A percentile compares a stretch with the other conserved stretches of the same genome.
phyloP scores from a whole-genome alignment of 75 land plant species.

The Pinus albicaulis region DNA sequence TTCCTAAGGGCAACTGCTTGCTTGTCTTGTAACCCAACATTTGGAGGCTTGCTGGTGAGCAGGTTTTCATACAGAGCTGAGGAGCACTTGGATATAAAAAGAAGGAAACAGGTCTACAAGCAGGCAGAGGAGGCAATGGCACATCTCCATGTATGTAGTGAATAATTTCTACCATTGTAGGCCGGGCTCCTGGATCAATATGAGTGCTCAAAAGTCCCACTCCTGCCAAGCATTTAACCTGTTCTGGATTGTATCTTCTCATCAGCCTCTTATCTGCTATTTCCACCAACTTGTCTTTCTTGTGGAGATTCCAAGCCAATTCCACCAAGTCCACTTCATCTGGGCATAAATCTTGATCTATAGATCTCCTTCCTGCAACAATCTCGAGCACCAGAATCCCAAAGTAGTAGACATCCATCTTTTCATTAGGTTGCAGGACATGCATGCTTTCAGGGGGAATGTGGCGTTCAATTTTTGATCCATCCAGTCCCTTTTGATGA shows the following conservation, averaged over 20 bases:
- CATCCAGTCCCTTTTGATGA: conserved; percentile 10
- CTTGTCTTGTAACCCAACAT: conserved; percentile 9
- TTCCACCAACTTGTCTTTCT: conserved; percentile 15
- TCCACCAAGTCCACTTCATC: conserved; percentile 41
- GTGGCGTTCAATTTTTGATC: conserved; percentile 1
- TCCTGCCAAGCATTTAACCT: conserved; percentile 21
- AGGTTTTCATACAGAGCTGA: conserved; percentile 13
- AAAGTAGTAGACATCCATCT: conserved; percentile 36
- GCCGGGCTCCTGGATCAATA: conserved; percentile 35
- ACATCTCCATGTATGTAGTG: conserved; percentile 29
- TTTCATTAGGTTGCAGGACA: conserved; percentile 15
- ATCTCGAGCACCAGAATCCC: conserved; percentile 42
- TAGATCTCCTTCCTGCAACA: conserved; percentile 25
- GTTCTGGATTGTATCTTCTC: conserved; percentile 16
- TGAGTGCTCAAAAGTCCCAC: conserved; percentile 48
- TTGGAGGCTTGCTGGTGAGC: conserved; percentile 5
- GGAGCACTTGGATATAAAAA: conserved; percentile 22
- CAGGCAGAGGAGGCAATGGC: conserved; percentile 31
- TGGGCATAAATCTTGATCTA: conserved; percentile 6
- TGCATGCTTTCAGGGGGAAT: conserved; percentile 3
- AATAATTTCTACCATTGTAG: conserved; percentile 39
- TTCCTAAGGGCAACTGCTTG: neutral
- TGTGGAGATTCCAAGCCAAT: conserved; percentile 36
- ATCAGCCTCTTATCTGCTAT: conserved; percentile 37
- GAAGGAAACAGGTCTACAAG: conserved; percentile 15